Evolutionary conservation across 176 grass and related monocot species (phyloP).

Genomic region (Tillandsia fasciculata): DNA sequence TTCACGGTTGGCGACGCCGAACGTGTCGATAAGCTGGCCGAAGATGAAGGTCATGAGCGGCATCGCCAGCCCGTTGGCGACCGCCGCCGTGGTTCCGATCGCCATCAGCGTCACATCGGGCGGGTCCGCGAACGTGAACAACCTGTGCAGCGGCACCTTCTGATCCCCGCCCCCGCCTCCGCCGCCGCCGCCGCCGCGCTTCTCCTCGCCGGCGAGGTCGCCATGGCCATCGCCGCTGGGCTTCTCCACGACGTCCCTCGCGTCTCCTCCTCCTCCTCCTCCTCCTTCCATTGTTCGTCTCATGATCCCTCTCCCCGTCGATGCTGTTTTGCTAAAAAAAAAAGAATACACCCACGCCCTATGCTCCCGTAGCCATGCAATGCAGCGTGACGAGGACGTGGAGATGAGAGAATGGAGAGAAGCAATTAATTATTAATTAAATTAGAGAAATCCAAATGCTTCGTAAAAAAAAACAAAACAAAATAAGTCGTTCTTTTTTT

Average conservation of each 20-base stretch:
- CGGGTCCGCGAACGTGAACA: constrained; percentile 27
- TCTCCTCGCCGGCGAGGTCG: not conserved
- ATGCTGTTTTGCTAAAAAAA: not conserved
- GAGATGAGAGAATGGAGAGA: too few species aligned
- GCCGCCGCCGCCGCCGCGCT: not conserved
- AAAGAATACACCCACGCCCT: not conserved
- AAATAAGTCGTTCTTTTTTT: too few species aligned
- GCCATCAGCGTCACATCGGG: constrained; percentile 25
- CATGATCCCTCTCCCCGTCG: not conserved
- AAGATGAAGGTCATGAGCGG: constrained; percentile 35
- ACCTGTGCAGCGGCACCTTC: constrained; percentile 27
- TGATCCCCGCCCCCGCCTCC: not conserved
- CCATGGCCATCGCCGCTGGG: not conserved
- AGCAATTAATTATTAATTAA: too few species aligned
- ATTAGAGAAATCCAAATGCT: too few species aligned
- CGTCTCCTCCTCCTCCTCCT: not conserved
- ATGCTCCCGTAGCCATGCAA: not conserved
- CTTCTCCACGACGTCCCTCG: not conserved
- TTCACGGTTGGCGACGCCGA: constrained; percentile 7
- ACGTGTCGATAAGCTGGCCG: constrained; percentile 33
- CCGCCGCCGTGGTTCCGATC: constrained; percentile 10
- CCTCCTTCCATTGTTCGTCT: not conserved
- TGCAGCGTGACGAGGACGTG: too few species aligned
- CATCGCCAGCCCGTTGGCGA: constrained; percentile 33
- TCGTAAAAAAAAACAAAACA: too few species aligned